Evolutionary conservation across 2,329 filamentous ascomycete genomes (phyloP).

Genomic region (Colletotrichum australisinense): DNA sequence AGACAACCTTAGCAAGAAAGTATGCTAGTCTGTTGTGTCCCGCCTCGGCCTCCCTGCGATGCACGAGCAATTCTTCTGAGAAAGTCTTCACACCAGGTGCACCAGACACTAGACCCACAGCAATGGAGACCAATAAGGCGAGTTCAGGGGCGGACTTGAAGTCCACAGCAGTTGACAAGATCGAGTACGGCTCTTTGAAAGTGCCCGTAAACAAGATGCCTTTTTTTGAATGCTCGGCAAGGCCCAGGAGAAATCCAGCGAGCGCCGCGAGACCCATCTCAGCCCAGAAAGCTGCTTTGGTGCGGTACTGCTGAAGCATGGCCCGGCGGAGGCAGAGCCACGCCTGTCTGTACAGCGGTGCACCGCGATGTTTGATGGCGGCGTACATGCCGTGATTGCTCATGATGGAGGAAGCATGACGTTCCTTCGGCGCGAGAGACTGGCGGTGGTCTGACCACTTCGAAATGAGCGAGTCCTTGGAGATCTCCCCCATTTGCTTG

Average conservation of each 20-base stretch:
- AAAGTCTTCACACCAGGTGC: conserved; percentile 68
- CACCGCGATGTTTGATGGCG: conserved; percentile 62
- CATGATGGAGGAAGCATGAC: conserved; percentile 43
- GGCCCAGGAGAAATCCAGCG: conserved; percentile 64
- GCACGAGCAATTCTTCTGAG: conserved; percentile 66
- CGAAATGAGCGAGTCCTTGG: conserved; percentile 60
- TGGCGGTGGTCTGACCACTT: conserved; percentile 55
- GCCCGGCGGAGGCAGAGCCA: conserved; percentile 64
- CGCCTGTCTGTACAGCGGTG: conserved; percentile 59
- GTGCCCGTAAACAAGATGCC: conserved; percentile 66
- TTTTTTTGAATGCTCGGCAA: conserved; percentile 60
- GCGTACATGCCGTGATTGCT: conserved; percentile 54
- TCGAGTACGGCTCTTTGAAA: conserved; percentile 60
- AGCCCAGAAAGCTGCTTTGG: conserved; percentile 61
- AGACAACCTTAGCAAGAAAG: conserved; percentile 66
- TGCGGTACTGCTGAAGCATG: conserved; percentile 67
- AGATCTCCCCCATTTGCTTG: conserved; percentile 57
- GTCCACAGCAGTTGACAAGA: conserved; percentile 64
- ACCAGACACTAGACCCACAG: conserved; percentile 65
- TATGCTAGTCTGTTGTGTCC: conserved; percentile 68
- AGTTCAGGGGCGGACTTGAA: conserved; percentile 62
- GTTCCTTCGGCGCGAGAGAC: conserved; percentile 40
- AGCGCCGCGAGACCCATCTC: conserved; percentile 65
- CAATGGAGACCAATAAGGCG: conserved; percentile 63
- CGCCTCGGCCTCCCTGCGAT: conserved; percentile 65